phyloP scores from a whole-genome alignment of 495 filamentous ascomycete genomes.

The Neurospora sp. region DNA sequence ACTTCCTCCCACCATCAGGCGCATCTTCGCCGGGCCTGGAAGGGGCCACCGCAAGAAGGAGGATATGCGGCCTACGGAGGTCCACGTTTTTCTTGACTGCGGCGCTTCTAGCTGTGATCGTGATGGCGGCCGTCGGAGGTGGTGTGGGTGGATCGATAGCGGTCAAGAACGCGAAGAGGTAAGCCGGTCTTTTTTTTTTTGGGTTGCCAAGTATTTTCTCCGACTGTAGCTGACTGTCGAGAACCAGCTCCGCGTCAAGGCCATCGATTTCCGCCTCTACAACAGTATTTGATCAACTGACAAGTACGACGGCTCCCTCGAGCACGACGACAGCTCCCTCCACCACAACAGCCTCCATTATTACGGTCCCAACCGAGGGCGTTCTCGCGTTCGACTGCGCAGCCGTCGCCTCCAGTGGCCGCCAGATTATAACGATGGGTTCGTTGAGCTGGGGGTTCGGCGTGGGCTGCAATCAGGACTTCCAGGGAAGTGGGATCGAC shows the following conservation, averaged over 20 bases:
- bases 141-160: slow-evolving; percentile 6
- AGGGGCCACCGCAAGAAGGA: not conserved
- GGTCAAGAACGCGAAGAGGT: slow-evolving; percentile 5
- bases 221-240: not conserved
- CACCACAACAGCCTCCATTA: not conserved
- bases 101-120: not conserved
- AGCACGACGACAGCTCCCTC: not conserved
- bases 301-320: not conserved
- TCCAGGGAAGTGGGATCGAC: not conserved
- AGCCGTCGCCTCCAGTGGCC: not conserved
- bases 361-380: slow-evolving; percentile 3
- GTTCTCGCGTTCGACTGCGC: slow-evolving; percentile 10
- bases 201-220: not conserved
- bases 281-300: not conserved
- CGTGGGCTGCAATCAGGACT: slow-evolving; percentile 5
- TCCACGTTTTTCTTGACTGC: not conserved
- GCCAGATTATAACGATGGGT: slow-evolving; percentile 4
- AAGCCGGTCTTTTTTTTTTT: not conserved
- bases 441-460: slow-evolving; percentile 3
- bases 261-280: not conserved
- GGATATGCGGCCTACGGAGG: not conserved
- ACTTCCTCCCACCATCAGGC: not conserved
- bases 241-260: not conserved
- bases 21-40: not conserved
- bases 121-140: not conserved